A percentile compares a stretch with the other conserved stretches of the same genome.
phyloP scores from a whole-genome alignment of 179 eudicot genomes.

The Silene vulgaris region DNA sequence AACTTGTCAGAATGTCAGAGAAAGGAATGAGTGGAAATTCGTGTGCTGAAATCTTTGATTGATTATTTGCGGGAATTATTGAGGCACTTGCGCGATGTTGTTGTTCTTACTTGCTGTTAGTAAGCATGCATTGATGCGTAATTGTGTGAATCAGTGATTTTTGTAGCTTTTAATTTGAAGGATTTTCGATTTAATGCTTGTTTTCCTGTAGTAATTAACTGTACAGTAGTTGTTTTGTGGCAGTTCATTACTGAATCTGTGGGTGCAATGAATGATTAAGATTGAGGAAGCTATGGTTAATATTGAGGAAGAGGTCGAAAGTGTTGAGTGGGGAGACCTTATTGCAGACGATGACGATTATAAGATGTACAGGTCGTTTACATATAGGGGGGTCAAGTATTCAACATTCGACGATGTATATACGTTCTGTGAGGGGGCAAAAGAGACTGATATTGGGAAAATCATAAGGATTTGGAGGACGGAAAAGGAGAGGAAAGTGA shows the following conservation, averaged over 20 bases:
- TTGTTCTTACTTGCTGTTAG: background rate
- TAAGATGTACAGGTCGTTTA: conserved; percentile 23
- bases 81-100: background rate
- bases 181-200: background rate
- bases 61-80: too few species aligned
- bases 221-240: background rate
- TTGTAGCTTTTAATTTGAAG: background rate
- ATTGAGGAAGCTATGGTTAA: background rate
- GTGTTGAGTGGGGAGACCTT: conserved; percentile 28
- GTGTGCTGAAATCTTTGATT: too few species aligned
- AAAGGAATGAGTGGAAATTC: too few species aligned
- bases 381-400: conserved; percentile 26
- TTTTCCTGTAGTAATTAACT: background rate
- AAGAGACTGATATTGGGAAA: conserved; percentile 37
- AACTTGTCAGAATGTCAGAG: too few species aligned
- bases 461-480: conserved; percentile 26
- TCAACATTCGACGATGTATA: conserved; percentile 22
- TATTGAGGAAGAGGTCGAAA: conserved; percentile 5
- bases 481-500: conserved; percentile 15
- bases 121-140: background rate
- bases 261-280: background rate
- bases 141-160: background rate
- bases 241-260: background rate
- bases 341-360: background rate
- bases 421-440: conserved; percentile 17